Conservation (phyloP, 2,329 filamentous ascomycete genomes). For the Exutisphaerella laricina region DNA sequence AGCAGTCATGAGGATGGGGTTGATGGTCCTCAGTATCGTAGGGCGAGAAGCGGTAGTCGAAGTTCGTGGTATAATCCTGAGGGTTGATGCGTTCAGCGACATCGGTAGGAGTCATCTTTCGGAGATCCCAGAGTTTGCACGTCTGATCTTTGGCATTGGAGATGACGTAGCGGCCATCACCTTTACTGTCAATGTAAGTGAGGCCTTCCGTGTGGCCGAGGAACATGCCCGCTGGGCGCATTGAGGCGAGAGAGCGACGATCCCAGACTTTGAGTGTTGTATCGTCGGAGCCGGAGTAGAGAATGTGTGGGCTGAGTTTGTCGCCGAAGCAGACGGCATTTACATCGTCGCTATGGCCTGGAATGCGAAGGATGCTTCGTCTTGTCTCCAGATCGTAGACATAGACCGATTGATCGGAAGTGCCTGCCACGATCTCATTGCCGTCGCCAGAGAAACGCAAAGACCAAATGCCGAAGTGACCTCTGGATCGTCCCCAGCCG, state of each 20-base stretch:
- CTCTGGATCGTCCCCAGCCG: slow-evolving; percentile 27
- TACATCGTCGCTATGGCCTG: slow-evolving; percentile 79
- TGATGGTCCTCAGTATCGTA: slow-evolving; percentile 63
- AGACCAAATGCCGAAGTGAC: slow-evolving; percentile 61
- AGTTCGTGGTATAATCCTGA: slow-evolving; percentile 54
- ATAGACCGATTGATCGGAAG: slow-evolving; percentile 69
- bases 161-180: slow-evolving; percentile 81
- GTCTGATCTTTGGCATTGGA: slow-evolving; percentile 95
- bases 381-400: slow-evolving; percentile 89
- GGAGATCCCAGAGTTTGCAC: slow-evolving; percentile 94
- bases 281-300: slow-evolving; percentile 95
- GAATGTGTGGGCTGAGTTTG: slow-evolving; percentile 77
- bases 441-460: slow-evolving; percentile 90
- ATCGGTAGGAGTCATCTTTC: slow-evolving; percentile 76
- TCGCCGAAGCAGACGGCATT: slow-evolving; percentile 97
- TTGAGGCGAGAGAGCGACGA: slow-evolving; percentile 61
- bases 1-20: slow-evolving; percentile 79
- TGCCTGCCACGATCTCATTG: slow-evolving; percentile 83
- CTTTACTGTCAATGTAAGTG: slow-evolving; percentile 72
- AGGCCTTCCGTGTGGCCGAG: slow-evolving; percentile 60
- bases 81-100: slow-evolving; percentile 54
- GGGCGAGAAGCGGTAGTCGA: slow-evolving; percentile 67
- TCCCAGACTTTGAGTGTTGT: slow-evolving; percentile 96
- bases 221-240: slow-evolving; percentile 59
- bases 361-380: slow-evolving; percentile 65